These are phyloP conservation scores for Hortaea werneckii DNA, from an alignment of 2,329 filamentous ascomycete species.

Conservation along the genomic window DNA sequence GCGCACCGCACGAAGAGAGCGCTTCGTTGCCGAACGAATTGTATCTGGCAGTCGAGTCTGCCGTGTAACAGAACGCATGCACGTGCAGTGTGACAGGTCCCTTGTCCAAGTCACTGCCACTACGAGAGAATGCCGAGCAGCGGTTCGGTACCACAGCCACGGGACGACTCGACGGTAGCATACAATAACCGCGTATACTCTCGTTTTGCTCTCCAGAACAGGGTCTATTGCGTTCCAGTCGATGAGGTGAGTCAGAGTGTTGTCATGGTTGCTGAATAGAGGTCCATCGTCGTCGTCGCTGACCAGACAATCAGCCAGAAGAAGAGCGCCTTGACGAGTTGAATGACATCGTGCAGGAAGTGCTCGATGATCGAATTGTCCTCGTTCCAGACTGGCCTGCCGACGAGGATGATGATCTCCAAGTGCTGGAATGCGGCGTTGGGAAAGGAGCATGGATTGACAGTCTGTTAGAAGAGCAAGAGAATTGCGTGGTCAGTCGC, in stretches of 20 bases:
- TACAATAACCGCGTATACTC: slow-evolving; percentile 17
- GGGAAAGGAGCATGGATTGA: slow-evolving; percentile 26
- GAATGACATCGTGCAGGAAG: slow-evolving; percentile 17
- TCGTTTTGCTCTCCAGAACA: slow-evolving; percentile 16
- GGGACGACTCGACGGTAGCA: slow-evolving; percentile 11
- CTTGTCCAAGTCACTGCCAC: too few species aligned
- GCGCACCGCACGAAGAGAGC: too few species aligned
- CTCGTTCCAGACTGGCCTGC: slow-evolving; percentile 12
- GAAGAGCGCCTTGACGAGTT: slow-evolving; percentile 20
- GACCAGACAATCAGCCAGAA: slow-evolving; percentile 14
- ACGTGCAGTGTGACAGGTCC: neutral
- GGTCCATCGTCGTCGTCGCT: neutral
- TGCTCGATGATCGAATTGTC: slow-evolving; percentile 15
- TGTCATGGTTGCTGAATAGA: too few species aligned
- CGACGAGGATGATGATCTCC: slow-evolving; percentile 12
- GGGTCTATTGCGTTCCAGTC: slow-evolving; percentile 23
- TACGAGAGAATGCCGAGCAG: neutral
- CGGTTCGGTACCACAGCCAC: slow-evolving; percentile 14
- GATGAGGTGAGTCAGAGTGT: slow-evolving; percentile 21
- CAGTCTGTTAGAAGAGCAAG: slow-evolving; percentile 25
- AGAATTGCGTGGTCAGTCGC: slow-evolving; percentile 11
- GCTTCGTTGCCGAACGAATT: too few species aligned
- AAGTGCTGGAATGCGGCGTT: slow-evolving; percentile 25
- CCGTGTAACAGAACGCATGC: neutral
- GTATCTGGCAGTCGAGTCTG: neutral